Evolutionary conservation across 2,329 filamentous ascomycete species (phyloP), one percentile per base, ranked within the genome.

Genomic region (Penicillium sumatraense): DNA sequence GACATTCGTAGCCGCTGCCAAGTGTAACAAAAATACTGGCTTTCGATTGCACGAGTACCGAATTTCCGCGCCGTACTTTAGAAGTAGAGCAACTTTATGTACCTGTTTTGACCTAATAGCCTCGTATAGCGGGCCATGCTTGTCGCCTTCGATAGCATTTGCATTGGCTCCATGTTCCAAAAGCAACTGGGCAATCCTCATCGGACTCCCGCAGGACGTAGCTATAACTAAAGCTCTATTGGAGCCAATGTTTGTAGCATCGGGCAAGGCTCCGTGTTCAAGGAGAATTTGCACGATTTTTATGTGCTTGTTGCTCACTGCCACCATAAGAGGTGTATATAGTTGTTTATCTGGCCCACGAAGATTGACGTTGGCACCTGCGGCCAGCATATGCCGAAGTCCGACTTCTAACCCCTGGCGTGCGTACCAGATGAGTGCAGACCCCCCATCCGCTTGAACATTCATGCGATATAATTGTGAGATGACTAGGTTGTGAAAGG

Each of bases 401-500:
- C 55, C 55, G n/a, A 5, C 9, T 50, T 51, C 51, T 18, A 44
- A 21, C 18, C 55, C 55, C 29, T 44, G 41, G 23, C 55, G 48
- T 18, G 55, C 47, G 36, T 57, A 54, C 55, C 55, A 57, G 27
- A 51, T 45, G 38, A 57, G 55, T 21, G 51, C 55, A 44, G 55
- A 57, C 33, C 55, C 55, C 31, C 55, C 51, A 42, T 54, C 51
- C 2, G 24, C 24, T 48, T 48, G 45, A 29, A 53, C 31, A 45
- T 51, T 54, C 16, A 13, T 51, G 33, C 23, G 14, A 35, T 52
- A 56, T 23, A 53, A 31, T 13, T 51, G 27, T 11, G 27, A 18
- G 31, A 53, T 56, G 14, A 56, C 38, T 27, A 56, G 11, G n/a
- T 46, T 49, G 20, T 56, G 44, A 13, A 48, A 23, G 13, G 6